Evolutionary conservation across 176 grass and related monocot genomes (phyloP).

Genomic region (Carex pumila): DNA sequence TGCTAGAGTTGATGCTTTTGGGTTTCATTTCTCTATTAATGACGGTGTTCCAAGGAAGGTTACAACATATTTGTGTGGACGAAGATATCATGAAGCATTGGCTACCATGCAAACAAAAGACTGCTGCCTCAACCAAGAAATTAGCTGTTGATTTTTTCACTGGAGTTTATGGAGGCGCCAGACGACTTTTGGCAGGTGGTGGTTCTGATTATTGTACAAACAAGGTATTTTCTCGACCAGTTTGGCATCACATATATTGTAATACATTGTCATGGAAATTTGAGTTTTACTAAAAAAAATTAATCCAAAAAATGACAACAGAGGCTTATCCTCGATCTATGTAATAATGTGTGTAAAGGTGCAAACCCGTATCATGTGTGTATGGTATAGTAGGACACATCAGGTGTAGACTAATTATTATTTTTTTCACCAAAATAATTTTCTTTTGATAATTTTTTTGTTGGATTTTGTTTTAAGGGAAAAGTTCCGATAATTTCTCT

Average conservation of each 20-base stretch:
- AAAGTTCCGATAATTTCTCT: slow-evolving; percentile 35
- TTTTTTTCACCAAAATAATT: background rate
- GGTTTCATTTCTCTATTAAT: slow-evolving; percentile 41
- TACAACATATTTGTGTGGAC: slow-evolving; percentile 27
- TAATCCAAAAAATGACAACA: too few species aligned
- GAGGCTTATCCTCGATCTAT: too few species aligned
- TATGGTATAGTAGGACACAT: background rate
- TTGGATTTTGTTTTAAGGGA: slow-evolving; percentile 23
- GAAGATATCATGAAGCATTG: background rate
- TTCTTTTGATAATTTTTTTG: background rate
- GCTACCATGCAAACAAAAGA: slow-evolving; percentile 28
- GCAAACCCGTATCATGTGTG: background rate
- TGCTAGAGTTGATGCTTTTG: slow-evolving; percentile 42
- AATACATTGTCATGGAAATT: background rate
- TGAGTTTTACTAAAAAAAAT: too few species aligned
- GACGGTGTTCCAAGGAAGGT: slow-evolving; percentile 30
- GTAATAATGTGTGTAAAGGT: too few species aligned
- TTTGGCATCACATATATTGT: background rate
- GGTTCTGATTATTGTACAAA: background rate
- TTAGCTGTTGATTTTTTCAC: background rate
- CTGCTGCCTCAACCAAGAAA: background rate
- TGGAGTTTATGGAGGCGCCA: background rate
- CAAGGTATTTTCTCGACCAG: slow-evolving; percentile 28
- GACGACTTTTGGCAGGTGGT: slow-evolving; percentile 17
- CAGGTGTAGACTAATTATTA: background rate